phyloP scores from a whole-genome alignment of 202 grass and related monocot genomes.

The Carex arenaria region DNA sequence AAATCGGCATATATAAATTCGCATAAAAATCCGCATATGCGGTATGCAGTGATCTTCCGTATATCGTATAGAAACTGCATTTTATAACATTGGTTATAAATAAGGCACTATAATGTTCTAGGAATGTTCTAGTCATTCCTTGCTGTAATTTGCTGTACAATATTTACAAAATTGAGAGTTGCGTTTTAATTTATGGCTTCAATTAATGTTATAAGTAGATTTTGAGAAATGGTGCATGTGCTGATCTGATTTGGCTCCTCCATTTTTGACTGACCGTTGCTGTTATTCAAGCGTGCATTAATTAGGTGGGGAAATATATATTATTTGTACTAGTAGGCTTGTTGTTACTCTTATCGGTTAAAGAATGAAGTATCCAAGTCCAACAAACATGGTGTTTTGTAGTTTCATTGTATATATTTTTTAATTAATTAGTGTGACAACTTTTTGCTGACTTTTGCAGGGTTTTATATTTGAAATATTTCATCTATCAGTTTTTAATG shows the following conservation, averaged over 20 bases:
- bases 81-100: too few relatives aligned
- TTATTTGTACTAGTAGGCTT: neutral
- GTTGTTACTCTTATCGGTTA: neutral
- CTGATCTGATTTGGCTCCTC: neutral
- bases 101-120: too few relatives aligned
- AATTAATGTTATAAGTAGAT: too few relatives aligned
- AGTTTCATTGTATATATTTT: neutral
- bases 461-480: conserved; percentile 17
- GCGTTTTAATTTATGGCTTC: too few relatives aligned
- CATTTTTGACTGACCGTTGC: neutral
- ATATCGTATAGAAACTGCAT: too few relatives aligned
- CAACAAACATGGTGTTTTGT: neutral
- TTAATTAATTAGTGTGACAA: neutral
- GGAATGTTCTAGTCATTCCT: too few relatives aligned
- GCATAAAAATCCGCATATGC: too few relatives aligned
- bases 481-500: neutral
- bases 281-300: too few relatives aligned
- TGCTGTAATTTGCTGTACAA: too few relatives aligned
- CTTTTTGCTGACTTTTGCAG: neutral
- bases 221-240: neutral
- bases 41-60: too few relatives aligned
- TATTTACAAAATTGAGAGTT: too few relatives aligned
- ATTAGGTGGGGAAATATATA: neutral
- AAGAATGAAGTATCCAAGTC: neutral
- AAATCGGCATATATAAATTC: too few relatives aligned